Percentiles rank a stretch among this genome's conserved stretches.
Conservation (phyloP, 495 filamentous ascomycete genomes). For the Bryoglossum gracile region DNA sequence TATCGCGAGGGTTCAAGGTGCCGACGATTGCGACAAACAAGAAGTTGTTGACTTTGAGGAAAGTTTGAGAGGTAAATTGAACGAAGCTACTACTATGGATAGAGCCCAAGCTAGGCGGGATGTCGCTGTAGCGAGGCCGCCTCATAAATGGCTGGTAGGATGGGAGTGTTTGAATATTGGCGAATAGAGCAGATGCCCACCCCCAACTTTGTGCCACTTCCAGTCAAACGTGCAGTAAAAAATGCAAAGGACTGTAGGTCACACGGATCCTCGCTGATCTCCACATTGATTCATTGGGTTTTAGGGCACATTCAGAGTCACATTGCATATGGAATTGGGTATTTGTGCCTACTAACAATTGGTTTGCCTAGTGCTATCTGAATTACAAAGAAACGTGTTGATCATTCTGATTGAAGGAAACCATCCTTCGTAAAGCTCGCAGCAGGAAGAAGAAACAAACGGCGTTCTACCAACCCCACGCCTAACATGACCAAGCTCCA, state of each 20-base stretch:
- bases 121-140: neutral
- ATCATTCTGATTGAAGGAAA: conserved; percentile 16
- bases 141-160: conserved; percentile 9
- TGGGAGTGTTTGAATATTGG: conserved; percentile 1
- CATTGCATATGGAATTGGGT: neutral
- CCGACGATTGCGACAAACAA: neutral
- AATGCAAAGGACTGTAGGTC: conserved; percentile 11
- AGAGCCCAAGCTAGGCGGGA: neutral
- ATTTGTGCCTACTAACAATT: conserved; percentile 8
- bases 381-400: conserved; percentile 20
- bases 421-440: conserved; percentile 15
- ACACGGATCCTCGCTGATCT: conserved; percentile 6
- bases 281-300: conserved; percentile 4
- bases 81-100: conserved; percentile 1
- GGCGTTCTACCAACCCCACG: conserved; percentile 19
- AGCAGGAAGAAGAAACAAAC: conserved; percentile 14
- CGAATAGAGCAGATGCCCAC: neutral
- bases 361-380: conserved; percentile 2
- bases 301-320: neutral
- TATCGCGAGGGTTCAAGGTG: neutral
- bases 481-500: conserved; percentile 21
- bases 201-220: conserved; percentile 12
- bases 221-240: conserved; percentile 5
- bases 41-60: neutral
- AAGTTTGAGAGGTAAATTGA: conserved; percentile 7